phyloP scores from a whole-genome alignment of 1,139 yeast species.

The Candida glucosophila region DNA sequence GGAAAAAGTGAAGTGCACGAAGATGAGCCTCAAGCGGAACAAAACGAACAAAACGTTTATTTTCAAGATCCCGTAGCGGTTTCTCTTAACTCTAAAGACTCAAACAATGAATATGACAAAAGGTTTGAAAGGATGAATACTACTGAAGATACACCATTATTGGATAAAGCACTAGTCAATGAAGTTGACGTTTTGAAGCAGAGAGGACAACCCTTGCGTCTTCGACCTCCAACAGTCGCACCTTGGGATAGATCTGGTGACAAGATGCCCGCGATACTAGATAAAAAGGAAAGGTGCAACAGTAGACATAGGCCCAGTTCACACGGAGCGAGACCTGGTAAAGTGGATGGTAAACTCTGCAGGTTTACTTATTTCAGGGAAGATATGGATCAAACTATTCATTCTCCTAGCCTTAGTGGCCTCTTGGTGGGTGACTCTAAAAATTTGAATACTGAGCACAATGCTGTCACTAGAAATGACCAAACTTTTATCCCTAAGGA shows the following conservation, averaged over 20 bases:
- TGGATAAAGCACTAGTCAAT: constrained; percentile 40
- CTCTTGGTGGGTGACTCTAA: constrained; percentile 38
- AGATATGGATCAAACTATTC: constrained; percentile 80
- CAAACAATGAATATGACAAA: constrained; percentile 1
- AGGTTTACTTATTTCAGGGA: constrained; percentile 90
- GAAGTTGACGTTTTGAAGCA: constrained; percentile 51
- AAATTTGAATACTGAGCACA: background rate
- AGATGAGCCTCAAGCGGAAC: constrained; percentile 3
- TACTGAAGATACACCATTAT: constrained; percentile 18
- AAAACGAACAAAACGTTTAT: constrained; percentile 15
- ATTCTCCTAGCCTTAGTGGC: constrained; percentile 84
- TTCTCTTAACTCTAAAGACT: constrained; percentile 4
- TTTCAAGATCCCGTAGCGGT: constrained; percentile 17
- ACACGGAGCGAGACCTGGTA: constrained; percentile 9
- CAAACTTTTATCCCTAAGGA: constrained; percentile 1
- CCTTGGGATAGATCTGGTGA: constrained; percentile 59
- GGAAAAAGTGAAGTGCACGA: no score
- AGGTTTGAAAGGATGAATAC: constrained; percentile 2
- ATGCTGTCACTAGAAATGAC: constrained; percentile 4
- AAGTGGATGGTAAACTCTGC: constrained; percentile 18
- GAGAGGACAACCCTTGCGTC: constrained; percentile 38
- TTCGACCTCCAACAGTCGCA: constrained; percentile 66
- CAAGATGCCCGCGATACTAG: constrained; percentile 23
- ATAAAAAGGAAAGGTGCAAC: constrained; percentile 6
- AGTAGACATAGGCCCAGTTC: constrained; percentile 5